Conservation (phyloP, 225 moss, liverwort and hornwort species). For the Lunularia cruciata region DNA sequence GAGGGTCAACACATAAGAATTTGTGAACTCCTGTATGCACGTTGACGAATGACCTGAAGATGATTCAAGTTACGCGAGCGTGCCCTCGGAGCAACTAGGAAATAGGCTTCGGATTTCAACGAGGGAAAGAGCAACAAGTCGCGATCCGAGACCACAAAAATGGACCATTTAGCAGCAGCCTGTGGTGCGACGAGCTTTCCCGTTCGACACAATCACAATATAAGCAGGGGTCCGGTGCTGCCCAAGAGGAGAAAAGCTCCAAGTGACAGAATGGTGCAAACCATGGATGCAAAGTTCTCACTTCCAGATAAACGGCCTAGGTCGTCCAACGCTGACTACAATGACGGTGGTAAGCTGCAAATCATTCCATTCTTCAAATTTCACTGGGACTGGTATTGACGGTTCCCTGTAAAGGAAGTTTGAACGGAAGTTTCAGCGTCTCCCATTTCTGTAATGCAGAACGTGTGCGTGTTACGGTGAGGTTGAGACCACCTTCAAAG, state of each 20-base stretch:
- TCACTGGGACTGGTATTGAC: background rate
- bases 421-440: background rate
- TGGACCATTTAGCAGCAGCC: conserved; percentile 23
- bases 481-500: conserved; percentile 67
- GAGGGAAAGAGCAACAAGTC: background rate
- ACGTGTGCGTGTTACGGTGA: conserved; percentile 75
- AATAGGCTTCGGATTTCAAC: too few relatives aligned
- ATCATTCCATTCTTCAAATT: background rate
- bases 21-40: too few relatives aligned
- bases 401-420: background rate
- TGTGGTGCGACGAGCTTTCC: conserved; percentile 16
- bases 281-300: conserved; percentile 28
- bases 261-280: conserved; percentile 29
- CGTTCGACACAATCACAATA: conserved; percentile 33
- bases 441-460: conserved; percentile 38
- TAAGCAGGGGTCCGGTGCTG: background rate
- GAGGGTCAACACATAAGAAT: too few relatives aligned
- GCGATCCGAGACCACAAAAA: background rate
- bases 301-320: conserved; percentile 34
- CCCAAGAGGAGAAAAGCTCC: conserved; percentile 33
- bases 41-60: too few relatives aligned
- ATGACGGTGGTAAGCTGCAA: conserved; percentile 42
- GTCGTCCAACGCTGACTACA: conserved; percentile 26
- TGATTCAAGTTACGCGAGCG: too few relatives aligned
- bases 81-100: too few relatives aligned